Base-by-base conservation (phyloP, 768 basidiomycete species). In the Tulasnella sp. region DNA sequence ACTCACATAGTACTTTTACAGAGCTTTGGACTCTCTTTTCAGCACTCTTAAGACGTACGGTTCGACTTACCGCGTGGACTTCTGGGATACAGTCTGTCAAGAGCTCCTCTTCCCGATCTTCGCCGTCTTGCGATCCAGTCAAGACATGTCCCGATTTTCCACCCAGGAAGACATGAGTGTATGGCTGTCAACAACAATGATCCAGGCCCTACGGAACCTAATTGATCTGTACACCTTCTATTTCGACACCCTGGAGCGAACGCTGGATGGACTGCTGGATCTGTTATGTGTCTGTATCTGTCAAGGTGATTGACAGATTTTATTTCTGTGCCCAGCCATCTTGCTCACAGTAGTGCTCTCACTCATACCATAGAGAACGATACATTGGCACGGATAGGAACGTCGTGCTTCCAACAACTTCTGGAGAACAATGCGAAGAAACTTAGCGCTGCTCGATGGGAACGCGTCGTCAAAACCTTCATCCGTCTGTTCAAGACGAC, bases 81-180 rank as follows among this genome's bases (percentile, higher is more conserved):
- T 99, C 70, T 99, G 96, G 96, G 90, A 96, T 66, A 91, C 85
- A n/a, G 82, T 98, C 63, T 94, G 89, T 75, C 85, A 89, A 70
- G 89, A 98, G 69, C 80, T 98, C 42, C 78, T 99, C 45, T 98
- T 99, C 80, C 96, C 96, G 0, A 98, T 99, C 63, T 99, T 99
- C 68, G 88, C 92, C 0, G 90, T 98, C 49, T 76, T 99, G 42
- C 91, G 90, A 66, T 93, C 91, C 15, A 88, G 83, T 65, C 87
- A 92, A 72, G 94, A 96, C 68, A 70, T 94, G 38, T 87, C 91
- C 11, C 80, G 94, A 19, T 98, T 97, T 74, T 87, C 78, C 69
- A 93, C 92, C 3, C 92, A 96, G 66, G 96, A 98, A 68, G 96
- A 98, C 65, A 94, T 98, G 92, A 96, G 92, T 66, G 92, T 99